Percentiles rank a stretch among this genome's conserved stretches.
Conservation (phyloP, 345 rosid species). For the Syzygium grande region DNA sequence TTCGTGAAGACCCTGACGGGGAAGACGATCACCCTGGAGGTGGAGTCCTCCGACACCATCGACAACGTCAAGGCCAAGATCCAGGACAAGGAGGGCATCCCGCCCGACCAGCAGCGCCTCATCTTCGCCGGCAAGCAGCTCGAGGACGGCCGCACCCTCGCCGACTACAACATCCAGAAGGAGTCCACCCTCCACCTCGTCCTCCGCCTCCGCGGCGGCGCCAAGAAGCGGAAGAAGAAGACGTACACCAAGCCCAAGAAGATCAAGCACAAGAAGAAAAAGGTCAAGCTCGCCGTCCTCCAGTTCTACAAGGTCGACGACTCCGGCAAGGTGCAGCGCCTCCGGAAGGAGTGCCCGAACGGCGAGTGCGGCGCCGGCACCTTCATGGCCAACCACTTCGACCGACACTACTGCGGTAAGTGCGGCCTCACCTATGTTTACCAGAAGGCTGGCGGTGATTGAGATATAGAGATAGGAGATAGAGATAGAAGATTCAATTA, state of each 20-base stretch:
- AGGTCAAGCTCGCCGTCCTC: constrained; percentile 60
- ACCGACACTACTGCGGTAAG: constrained; percentile 71
- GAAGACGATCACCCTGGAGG: constrained; percentile 66
- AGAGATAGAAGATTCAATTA: neutral
- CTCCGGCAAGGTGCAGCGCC: constrained; percentile 49
- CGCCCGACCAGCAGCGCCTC: constrained; percentile 66
- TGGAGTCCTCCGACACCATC: constrained; percentile 58
- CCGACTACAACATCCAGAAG: constrained; percentile 17
- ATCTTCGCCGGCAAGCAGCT: constrained; percentile 71
- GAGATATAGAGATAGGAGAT: neutral
- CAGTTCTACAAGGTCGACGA: constrained; percentile 69
- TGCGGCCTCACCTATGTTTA: constrained; percentile 63
- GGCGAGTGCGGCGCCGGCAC: constrained; percentile 61
- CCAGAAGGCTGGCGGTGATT: constrained; percentile 56
- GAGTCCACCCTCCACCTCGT: constrained; percentile 16
- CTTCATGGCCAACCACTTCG: constrained; percentile 68
- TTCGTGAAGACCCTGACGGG: constrained; percentile 80
- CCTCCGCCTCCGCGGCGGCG: constrained; percentile 12
- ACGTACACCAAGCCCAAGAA: constrained; percentile 70
- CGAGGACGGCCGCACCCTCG: constrained; percentile 29
- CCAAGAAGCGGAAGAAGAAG: constrained; percentile 52
- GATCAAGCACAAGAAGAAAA: constrained; percentile 62
- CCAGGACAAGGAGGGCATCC: constrained; percentile 63
- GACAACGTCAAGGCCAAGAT: constrained; percentile 67
- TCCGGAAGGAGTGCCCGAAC: constrained; percentile 65